These are phyloP conservation scores for Micractinium conductrix DNA, from an alignment of 139 green algal species.

Conservation along the genomic window DNA sequence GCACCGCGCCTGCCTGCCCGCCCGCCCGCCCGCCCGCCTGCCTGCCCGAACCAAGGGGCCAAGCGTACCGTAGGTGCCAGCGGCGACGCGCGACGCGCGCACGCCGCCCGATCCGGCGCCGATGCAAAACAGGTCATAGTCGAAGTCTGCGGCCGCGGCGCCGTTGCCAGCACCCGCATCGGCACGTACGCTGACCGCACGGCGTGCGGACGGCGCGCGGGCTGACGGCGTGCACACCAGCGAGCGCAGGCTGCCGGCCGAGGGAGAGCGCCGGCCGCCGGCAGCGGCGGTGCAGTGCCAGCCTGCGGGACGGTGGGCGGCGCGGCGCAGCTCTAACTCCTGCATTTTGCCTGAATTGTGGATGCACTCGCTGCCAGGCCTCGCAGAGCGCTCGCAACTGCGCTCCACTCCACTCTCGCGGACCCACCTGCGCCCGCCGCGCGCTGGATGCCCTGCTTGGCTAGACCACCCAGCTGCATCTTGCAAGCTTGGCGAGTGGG, in stretches of 20 bases:
- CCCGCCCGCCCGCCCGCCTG: too few species aligned
- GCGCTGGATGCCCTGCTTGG: not conserved
- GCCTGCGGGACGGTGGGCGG: not conserved
- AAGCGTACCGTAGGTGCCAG: slow-evolving; percentile 74
- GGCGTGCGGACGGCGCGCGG: not conserved
- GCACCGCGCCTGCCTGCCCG: too few species aligned
- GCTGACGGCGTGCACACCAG: not conserved
- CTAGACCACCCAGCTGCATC: not conserved
- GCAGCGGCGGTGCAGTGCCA: slow-evolving; percentile 4
- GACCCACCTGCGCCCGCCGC: slow-evolving; percentile 3
- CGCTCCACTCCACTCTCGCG: not conserved
- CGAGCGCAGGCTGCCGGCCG: not conserved
- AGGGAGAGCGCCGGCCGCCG: not conserved
- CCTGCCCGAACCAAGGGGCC: too few species aligned
- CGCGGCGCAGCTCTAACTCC: too few species aligned
- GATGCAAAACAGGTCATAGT: slow-evolving; percentile 90
- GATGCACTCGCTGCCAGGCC: not conserved
- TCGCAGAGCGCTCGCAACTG: not conserved
- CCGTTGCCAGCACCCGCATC: slow-evolving; percentile 8
- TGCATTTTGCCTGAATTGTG: not conserved
- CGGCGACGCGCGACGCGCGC: slow-evolving; percentile 71
- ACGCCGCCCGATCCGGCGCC: slow-evolving; percentile 83
- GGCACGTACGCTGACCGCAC: slow-evolving; percentile 1
- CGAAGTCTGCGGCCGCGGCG: slow-evolving; percentile 34
- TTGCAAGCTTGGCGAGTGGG: too few species aligned